Evolutionary conservation across 2,329 filamentous ascomycete species (phyloP).

Genomic region (Fusarium coicis): DNA sequence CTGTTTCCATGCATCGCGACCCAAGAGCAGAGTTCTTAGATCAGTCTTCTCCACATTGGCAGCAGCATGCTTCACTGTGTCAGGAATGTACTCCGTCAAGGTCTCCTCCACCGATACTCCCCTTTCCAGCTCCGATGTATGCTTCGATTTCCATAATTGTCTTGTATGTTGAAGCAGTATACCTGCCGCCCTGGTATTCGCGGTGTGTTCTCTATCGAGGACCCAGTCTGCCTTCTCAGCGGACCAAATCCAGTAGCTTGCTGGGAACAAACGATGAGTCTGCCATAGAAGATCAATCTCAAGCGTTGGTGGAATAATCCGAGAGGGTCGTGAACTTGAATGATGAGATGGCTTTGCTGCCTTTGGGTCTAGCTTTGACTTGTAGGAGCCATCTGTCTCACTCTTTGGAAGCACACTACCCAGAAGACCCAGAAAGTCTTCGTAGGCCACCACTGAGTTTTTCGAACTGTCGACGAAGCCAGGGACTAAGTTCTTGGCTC

Average conservation of each 20-base stretch:
- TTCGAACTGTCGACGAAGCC: accelerated
- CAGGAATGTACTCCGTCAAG: background rate
- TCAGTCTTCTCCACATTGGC: background rate
- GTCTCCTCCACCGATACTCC: background rate
- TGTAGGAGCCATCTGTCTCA: background rate
- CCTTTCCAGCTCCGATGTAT: accelerated
- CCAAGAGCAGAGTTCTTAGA: background rate
- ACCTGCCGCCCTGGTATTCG: accelerated
- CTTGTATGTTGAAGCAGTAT: background rate
- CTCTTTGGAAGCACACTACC: background rate
- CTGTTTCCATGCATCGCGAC: background rate
- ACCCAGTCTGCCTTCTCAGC: background rate
- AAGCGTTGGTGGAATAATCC: background rate
- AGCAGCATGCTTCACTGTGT: background rate
- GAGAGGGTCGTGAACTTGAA: background rate
- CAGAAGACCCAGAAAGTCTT: background rate
- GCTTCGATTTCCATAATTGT: background rate
- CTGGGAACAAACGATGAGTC: background rate
- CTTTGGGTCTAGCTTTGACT: background rate
- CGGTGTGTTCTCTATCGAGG: background rate
- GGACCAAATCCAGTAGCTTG: background rate
- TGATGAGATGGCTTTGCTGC: accelerated
- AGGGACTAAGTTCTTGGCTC: accelerated
- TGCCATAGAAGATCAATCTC: slow-evolving; percentile 11
- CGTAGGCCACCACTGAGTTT: background rate